These are phyloP conservation scores for Phytophthora lateralis DNA, from an alignment of 352 stramenopile species.

Conservation along the genomic window DNA sequence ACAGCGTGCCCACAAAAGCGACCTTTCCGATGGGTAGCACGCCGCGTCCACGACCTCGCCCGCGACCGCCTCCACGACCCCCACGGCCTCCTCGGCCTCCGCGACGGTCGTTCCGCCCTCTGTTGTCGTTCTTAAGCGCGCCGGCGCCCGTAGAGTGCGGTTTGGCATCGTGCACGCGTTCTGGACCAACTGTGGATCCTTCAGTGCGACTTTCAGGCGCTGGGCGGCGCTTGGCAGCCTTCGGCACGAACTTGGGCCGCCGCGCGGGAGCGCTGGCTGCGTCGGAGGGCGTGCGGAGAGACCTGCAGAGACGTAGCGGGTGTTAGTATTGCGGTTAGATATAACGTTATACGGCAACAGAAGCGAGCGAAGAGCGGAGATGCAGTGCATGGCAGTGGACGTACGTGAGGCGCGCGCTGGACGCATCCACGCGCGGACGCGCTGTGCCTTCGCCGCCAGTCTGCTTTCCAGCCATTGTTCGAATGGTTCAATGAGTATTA, in stretches of 20 bases:
- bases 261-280: constrained; percentile 41
- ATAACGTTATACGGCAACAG: background rate
- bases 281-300: constrained; percentile 53
- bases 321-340: background rate
- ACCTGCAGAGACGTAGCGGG: constrained; percentile 41
- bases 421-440: constrained; percentile 72
- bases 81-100: constrained; percentile 44
- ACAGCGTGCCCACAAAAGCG: constrained; percentile 81
- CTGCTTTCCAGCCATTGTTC: constrained; percentile 48
- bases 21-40: constrained; percentile 71
- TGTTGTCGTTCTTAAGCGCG: constrained; percentile 31
- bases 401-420: constrained; percentile 70
- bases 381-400: constrained; percentile 8
- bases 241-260: constrained; percentile 82
- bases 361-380: background rate
- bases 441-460: constrained; percentile 40
- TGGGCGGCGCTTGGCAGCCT: constrained; percentile 65
- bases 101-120: constrained; percentile 51
- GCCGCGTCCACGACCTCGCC: constrained; percentile 52
- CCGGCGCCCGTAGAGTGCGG: constrained; percentile 22
- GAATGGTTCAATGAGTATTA: no score
- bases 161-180: constrained; percentile 27
- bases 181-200: background rate
- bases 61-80: constrained; percentile 47
- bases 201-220: constrained; percentile 32